Evolutionary conservation across 1,284 basidiomycete genomes (phyloP).

Genomic region (Sanguinoderma infundibulare): DNA sequence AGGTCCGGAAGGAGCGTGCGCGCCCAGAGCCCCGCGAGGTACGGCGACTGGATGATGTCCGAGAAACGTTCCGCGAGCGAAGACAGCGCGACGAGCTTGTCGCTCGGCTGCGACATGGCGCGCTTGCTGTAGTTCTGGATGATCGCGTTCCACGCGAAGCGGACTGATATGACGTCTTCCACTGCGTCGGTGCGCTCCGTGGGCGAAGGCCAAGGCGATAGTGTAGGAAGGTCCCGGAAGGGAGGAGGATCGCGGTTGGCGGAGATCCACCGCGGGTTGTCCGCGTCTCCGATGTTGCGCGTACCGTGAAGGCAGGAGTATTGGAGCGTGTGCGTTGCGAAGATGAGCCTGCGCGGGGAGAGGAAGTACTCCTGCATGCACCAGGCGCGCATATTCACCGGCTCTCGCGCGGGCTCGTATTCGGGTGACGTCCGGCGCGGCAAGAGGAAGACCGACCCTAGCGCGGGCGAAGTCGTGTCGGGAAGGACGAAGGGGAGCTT

Average conservation of each 20-base stretch:
- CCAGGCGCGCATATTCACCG: slow-evolving; percentile 6
- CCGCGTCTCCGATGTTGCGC: slow-evolving; percentile 3
- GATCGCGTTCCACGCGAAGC: not conserved
- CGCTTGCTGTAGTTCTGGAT: slow-evolving; percentile 3
- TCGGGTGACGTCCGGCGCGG: not conserved
- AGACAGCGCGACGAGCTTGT: slow-evolving; percentile 4
- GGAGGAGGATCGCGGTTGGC: not conserved
- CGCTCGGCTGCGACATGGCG: not conserved
- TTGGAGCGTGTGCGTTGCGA: slow-evolving; percentile 6
- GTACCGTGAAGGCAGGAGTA: slow-evolving; percentile 3
- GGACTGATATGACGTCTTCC: not conserved
- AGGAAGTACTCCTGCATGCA: slow-evolving; percentile 11
- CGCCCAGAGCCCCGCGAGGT: slow-evolving; percentile 7
- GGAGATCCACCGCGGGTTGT: not conserved
- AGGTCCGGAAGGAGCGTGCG: too few relatives aligned
- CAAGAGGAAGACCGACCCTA: not conserved
- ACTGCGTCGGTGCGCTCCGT: not conserved
- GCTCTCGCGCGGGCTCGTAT: not conserved
- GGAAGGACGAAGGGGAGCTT: not conserved
- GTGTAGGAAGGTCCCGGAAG: not conserved
- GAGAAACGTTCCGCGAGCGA: slow-evolving; percentile 3
- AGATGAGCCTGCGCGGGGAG: slow-evolving; percentile 10
- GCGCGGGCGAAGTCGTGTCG: not conserved
- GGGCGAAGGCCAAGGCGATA: not conserved
- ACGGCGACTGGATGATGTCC: not conserved